Evolutionary conservation across 495 filamentous ascomycete species (phyloP).

Genomic region (Aspergillus cristatus): DNA sequence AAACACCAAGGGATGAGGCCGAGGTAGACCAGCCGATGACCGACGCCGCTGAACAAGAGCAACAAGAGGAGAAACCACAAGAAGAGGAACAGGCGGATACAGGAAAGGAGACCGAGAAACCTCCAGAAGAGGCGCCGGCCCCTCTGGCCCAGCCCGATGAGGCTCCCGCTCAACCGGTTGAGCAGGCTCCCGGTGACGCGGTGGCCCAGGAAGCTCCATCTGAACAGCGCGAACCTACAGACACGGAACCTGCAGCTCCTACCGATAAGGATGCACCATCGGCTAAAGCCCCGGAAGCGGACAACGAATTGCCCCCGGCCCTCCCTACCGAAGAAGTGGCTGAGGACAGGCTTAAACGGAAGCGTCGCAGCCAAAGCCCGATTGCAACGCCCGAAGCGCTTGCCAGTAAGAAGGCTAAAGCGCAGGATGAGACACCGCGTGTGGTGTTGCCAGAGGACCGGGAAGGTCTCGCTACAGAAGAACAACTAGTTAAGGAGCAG

Average conservation of each 20-base stretch:
- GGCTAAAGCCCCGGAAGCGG: constrained; percentile 15
- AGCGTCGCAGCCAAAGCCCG: constrained; percentile 63
- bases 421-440: constrained; percentile 19
- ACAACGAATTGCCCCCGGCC: constrained; percentile 26
- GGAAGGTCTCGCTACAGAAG: constrained; percentile 1
- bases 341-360: constrained; percentile 62
- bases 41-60: not conserved
- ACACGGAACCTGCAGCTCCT: constrained; percentile 5
- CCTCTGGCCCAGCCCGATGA: constrained; percentile 5
- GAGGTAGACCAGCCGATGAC: constrained; percentile 1
- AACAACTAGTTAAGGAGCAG: constrained; percentile 4
- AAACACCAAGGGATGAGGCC: constrained; percentile 1
- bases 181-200: constrained; percentile 15
- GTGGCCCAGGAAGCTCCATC: constrained; percentile 4
- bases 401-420: constrained; percentile 36
- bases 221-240: not conserved
- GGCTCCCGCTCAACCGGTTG: constrained; percentile 13
- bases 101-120: not conserved
- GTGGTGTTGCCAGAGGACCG: constrained; percentile 23
- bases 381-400: constrained; percentile 42
- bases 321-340: constrained; percentile 25
- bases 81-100: not conserved
- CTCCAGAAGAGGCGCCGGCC: not conserved
- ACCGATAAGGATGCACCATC: constrained; percentile 10
- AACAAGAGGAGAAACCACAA: not conserved